Evolutionary conservation across 768 basidiomycete genomes (phyloP).

Genomic region (Hypholoma fasciculare): DNA sequence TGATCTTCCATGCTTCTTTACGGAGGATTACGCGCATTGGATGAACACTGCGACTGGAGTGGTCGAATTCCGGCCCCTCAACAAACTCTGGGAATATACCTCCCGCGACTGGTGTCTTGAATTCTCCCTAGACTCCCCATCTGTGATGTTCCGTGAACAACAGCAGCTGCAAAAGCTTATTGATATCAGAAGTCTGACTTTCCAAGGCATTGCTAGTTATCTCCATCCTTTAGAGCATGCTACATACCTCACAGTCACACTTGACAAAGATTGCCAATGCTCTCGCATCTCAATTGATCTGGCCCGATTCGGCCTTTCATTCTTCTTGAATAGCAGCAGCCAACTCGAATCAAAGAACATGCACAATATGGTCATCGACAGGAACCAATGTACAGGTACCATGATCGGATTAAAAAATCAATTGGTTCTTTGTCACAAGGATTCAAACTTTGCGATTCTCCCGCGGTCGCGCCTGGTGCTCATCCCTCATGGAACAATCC

Average conservation of each 20-base stretch:
- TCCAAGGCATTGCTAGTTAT: constrained; percentile 12
- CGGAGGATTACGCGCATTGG: constrained; percentile 34
- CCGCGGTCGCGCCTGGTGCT: constrained; percentile 31
- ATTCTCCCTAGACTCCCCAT: constrained; percentile 12
- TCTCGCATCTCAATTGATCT: constrained; percentile 27
- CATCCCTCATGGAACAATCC: constrained; percentile 35
- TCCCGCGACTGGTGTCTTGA: constrained; percentile 29
- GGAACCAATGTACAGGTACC: constrained; percentile 39
- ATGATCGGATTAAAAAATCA: constrained; percentile 44
- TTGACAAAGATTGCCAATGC: constrained; percentile 11
- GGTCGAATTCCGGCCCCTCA: constrained; percentile 32
- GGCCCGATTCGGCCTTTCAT: constrained; percentile 41
- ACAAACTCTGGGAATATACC: constrained; percentile 25
- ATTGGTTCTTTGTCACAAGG: constrained; percentile 34
- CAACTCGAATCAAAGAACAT: constrained; percentile 40
- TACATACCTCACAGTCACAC: constrained; percentile 6
- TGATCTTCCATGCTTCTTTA: constrained; percentile 31
- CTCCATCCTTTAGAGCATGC: constrained; percentile 13
- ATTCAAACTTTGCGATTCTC: constrained; percentile 10
- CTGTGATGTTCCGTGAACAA: constrained; percentile 11
- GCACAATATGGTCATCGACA: constrained; percentile 41
- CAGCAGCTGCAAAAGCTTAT: constrained; percentile 6
- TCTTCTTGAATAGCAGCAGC: constrained; percentile 30
- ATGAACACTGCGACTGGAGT: constrained; percentile 21
- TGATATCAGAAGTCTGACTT: constrained; percentile 25